Evolutionary conservation across 2,329 filamentous ascomycete species (phyloP).

Genomic region (Fusarium scirpi): DNA sequence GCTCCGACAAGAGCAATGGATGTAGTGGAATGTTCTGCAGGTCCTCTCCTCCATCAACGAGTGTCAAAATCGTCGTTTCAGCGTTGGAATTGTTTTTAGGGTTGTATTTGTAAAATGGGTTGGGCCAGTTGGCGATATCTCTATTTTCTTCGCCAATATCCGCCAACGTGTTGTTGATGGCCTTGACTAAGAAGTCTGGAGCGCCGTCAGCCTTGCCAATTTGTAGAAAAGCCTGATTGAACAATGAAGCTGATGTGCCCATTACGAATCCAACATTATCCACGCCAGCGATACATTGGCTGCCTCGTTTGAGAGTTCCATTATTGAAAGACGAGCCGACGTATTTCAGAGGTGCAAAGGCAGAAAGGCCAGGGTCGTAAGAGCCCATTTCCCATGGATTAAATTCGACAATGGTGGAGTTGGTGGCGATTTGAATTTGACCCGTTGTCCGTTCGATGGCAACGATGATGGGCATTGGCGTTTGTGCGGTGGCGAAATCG

Average conservation of each 20-base stretch:
- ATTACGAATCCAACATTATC: slow-evolving; percentile 87
- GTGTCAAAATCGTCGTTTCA: slow-evolving; percentile 66
- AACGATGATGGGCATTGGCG: slow-evolving; percentile 80
- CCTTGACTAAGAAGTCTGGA: slow-evolving; percentile 62
- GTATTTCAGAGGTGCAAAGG: slow-evolving; percentile 77
- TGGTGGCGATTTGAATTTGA: slow-evolving; percentile 66
- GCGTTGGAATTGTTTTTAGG: slow-evolving; percentile 69
- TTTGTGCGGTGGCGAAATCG: slow-evolving; percentile 71
- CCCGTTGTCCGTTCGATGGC: slow-evolving; percentile 75
- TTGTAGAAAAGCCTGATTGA: slow-evolving; percentile 80
- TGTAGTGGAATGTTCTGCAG: slow-evolving; percentile 83
- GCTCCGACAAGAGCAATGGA: slow-evolving; percentile 79
- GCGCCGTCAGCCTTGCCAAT: slow-evolving; percentile 55
- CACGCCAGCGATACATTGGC: slow-evolving; percentile 79
- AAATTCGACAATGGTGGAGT: slow-evolving; percentile 82
- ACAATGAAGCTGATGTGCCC: slow-evolving; percentile 86
- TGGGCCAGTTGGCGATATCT: slow-evolving; percentile 82
- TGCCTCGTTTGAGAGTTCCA: slow-evolving; percentile 67
- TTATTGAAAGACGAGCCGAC: slow-evolving; percentile 78
- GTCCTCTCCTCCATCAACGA: slow-evolving; percentile 85
- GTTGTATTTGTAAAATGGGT: slow-evolving; percentile 79
- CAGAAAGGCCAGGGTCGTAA: slow-evolving; percentile 78
- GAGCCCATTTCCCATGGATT: slow-evolving; percentile 84
- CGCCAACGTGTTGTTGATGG: slow-evolving; percentile 64
- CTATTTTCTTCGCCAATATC: slow-evolving; percentile 69